A percentile compares a stretch with the other conserved stretches of the same genome.
phyloP scores from a whole-genome alignment of 2,329 filamentous ascomycete genomes.

The Colletotrichum sp. region DNA sequence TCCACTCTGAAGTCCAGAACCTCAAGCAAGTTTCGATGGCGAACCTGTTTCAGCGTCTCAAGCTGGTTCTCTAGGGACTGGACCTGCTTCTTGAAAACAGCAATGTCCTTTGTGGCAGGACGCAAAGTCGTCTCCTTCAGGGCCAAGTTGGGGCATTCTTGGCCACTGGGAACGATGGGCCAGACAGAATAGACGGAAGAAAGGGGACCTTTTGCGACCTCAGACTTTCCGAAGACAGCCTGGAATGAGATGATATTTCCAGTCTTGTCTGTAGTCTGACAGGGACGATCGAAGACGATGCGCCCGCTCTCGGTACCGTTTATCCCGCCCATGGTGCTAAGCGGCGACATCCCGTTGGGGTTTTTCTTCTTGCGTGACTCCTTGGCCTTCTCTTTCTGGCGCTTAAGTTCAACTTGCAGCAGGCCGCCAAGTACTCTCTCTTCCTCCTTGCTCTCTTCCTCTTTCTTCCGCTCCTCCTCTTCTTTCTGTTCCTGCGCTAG shows the following conservation, averaged over 20 bases:
- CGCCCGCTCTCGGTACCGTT: constrained; percentile 34
- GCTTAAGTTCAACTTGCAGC: constrained; percentile 74
- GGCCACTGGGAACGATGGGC: constrained; percentile 63
- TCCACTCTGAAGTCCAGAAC: constrained; percentile 85
- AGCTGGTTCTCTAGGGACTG: constrained; percentile 79
- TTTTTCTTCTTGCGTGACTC: constrained; percentile 69
- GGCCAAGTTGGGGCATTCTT: constrained; percentile 68
- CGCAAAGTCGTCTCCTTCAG: constrained; percentile 74
- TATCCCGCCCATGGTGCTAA: constrained; percentile 35
- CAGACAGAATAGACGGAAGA: constrained; percentile 76
- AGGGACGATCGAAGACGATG: constrained; percentile 71
- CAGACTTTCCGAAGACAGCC: constrained; percentile 71
- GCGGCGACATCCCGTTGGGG: constrained; percentile 44
- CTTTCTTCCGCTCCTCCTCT: constrained; percentile 56
- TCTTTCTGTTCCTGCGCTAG: constrained; percentile 62
- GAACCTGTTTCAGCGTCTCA: constrained; percentile 75
- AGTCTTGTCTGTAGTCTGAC: constrained; percentile 65
- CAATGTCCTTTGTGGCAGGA: constrained; percentile 60
- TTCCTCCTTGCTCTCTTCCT: constrained; percentile 68
- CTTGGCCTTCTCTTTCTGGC: constrained; percentile 68
- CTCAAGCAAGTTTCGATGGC: constrained; percentile 78
- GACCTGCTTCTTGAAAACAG: constrained; percentile 76
- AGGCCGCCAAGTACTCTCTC: constrained; percentile 73
- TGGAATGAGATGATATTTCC: constrained; percentile 72
- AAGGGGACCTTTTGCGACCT: constrained; percentile 68